A percentile compares a stretch with the other conserved stretches of the same genome.
These are phyloP conservation scores for Linum tenue DNA, from an alignment of 345 rosid genomes.

Conservation along the genomic window DNA sequence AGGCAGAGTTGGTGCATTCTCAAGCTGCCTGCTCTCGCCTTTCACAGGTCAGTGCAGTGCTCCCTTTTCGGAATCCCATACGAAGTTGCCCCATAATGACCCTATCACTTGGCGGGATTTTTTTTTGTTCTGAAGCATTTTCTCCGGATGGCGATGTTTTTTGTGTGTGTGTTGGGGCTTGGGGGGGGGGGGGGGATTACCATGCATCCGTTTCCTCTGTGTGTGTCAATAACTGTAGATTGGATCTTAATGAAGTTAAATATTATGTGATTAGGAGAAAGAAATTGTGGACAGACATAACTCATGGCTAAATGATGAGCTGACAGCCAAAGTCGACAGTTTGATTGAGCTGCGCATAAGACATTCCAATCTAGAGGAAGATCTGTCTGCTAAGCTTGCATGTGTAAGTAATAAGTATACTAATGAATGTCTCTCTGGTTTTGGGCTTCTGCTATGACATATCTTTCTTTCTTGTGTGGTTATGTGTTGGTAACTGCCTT, in stretches of 20 bases:
- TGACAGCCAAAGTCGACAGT: slow-evolving; percentile 60
- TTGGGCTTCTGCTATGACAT: background rate
- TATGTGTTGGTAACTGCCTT: slow-evolving; percentile 6
- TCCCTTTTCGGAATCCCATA: background rate
- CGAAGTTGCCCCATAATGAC: background rate
- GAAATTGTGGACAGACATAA: slow-evolving; percentile 85
- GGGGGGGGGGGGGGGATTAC: too few species aligned
- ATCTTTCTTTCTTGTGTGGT: background rate
- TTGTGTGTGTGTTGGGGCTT: too few species aligned
- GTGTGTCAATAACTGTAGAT: background rate
- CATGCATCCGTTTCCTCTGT: background rate
- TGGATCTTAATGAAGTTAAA: background rate
- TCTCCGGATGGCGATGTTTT: background rate
- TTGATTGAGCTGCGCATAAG: slow-evolving; percentile 51
- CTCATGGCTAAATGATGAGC: slow-evolving; percentile 81
- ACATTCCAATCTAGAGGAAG: slow-evolving; percentile 64
- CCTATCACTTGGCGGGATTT: background rate
- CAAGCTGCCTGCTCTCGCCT: slow-evolving; percentile 58
- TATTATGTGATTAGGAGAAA: slow-evolving; percentile 56
- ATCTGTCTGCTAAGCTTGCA: slow-evolving; percentile 65
- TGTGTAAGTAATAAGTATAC: slow-evolving; percentile 52
- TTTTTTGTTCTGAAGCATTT: background rate
- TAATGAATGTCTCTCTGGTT: background rate
- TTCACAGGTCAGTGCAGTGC: slow-evolving; percentile 41
- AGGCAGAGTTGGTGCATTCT: slow-evolving; percentile 57